phyloP scores from a whole-genome alignment of 495 filamentous ascomycete genomes.

The Pyronema omphalodes region DNA sequence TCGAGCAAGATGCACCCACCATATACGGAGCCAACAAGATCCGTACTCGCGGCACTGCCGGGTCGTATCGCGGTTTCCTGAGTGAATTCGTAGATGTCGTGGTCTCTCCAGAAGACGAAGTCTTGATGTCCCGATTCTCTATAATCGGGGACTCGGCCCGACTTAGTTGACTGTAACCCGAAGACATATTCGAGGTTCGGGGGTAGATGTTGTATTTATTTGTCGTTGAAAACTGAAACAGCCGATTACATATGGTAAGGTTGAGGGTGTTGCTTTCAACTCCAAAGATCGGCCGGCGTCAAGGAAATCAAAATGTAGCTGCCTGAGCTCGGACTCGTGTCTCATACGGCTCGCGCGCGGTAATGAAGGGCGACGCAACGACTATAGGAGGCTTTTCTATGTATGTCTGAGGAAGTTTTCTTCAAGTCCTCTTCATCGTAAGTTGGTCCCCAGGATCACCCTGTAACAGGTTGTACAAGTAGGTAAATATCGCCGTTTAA shows the following conservation, averaged over 20 bases:
- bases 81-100: background rate
- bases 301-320: too few species aligned
- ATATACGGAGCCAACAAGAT: conserved; percentile 21
- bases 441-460: too few species aligned
- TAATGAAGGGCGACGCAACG: too few species aligned
- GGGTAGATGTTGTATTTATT: background rate
- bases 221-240: background rate
- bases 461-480: too few species aligned
- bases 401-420: too few species aligned
- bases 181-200: background rate
- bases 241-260: background rate
- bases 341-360: too few species aligned
- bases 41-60: conserved; percentile 13
- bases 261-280: too few species aligned
- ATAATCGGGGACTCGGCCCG: background rate
- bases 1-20: background rate
- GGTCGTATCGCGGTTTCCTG: background rate
- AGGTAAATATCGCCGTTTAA: too few species aligned
- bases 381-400: too few species aligned
- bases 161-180: background rate
- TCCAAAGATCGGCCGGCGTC: too few species aligned
- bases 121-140: background rate
- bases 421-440: too few species aligned
- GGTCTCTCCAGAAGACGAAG: background rate
- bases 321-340: too few species aligned